Evolutionary conservation across 2,329 filamentous ascomycete species (phyloP).

Genomic region (Aureobasidium sp.): DNA sequence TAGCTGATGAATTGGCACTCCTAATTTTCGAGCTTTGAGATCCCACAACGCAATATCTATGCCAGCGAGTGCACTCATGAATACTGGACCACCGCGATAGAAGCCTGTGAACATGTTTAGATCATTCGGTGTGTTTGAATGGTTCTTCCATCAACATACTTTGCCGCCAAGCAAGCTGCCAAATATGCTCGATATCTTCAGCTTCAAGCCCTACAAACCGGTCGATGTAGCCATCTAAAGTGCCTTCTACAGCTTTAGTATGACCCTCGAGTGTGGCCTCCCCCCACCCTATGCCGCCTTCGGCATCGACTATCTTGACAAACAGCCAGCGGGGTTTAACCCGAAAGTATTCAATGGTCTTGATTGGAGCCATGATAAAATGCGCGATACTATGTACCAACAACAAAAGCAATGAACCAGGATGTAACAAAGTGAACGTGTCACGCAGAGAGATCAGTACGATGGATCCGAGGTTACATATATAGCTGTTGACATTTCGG

Average conservation of each 20-base stretch:
- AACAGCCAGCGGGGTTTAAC: constrained; percentile 70
- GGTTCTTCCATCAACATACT: background rate
- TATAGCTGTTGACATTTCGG: background rate
- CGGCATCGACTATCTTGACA: constrained; percentile 64
- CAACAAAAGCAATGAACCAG: background rate
- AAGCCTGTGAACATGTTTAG: constrained; percentile 42
- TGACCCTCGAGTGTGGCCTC: constrained; percentile 68
- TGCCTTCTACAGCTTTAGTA: constrained; percentile 65
- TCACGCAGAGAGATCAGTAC: background rate
- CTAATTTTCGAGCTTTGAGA: constrained; percentile 58
- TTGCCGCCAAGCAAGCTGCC: constrained; percentile 63
- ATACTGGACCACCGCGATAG: constrained; percentile 68
- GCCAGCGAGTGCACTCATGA: constrained; percentile 70
- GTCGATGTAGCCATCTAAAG: constrained; percentile 56
- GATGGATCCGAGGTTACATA: background rate
- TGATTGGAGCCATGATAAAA: constrained; percentile 53
- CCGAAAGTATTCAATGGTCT: constrained; percentile 64
- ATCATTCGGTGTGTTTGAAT: background rate
- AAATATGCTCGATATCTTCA: constrained; percentile 71
- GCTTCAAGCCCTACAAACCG: constrained; percentile 61
- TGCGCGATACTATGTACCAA: too few species aligned
- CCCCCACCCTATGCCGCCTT: constrained; percentile 60
- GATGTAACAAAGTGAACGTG: background rate
- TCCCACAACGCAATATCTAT: constrained; percentile 76
- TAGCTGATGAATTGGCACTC: constrained; percentile 64